phyloP scores from a whole-genome alignment of 192 early-diverging fungal species.

The Dissophora globulifera region DNA sequence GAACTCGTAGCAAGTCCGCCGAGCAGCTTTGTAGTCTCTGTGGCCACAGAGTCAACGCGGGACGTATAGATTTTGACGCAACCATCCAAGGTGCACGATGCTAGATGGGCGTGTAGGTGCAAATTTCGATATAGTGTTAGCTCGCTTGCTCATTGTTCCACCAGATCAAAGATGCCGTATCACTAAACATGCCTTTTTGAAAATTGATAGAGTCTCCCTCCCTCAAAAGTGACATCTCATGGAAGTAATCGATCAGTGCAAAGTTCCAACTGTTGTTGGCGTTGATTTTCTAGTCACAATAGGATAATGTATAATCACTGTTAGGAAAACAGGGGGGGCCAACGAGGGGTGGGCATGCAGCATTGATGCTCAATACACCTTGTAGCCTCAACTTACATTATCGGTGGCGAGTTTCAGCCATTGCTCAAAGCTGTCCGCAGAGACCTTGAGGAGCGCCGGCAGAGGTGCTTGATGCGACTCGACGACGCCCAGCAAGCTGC shows the following conservation, averaged over 20 bases:
- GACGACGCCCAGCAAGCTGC: constrained; percentile 39
- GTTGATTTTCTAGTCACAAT: constrained; percentile 88
- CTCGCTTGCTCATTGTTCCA: no score
- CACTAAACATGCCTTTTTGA: constrained; percentile 70
- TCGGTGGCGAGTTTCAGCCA: constrained; percentile 98
- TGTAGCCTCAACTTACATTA: constrained; percentile 66
- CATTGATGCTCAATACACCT: no score
- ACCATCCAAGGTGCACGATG: constrained; percentile 95
- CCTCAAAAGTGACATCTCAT: constrained; percentile 91
- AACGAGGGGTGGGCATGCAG: not conserved
- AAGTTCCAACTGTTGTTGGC: constrained; percentile 95
- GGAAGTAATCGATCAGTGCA: constrained; percentile 98
- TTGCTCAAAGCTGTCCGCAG: constrained; percentile 77
- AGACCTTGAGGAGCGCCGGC: constrained; percentile 33
- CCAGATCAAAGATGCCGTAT: not conserved
- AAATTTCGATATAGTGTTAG: no score
- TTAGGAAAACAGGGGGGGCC: not conserved
- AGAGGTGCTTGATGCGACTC: constrained; percentile 31
- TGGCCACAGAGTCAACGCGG: constrained; percentile 95
- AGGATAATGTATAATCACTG: no score
- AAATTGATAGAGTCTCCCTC: constrained; percentile 99
- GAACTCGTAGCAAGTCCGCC: constrained; percentile 84
- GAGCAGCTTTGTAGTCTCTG: constrained; percentile 90
- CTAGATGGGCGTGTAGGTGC: no score
- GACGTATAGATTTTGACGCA: constrained; percentile 98